These are phyloP conservation scores for Stromatinia cepivora DNA, from an alignment of 2,329 filamentous ascomycete genomes.

Conservation along the genomic window DNA sequence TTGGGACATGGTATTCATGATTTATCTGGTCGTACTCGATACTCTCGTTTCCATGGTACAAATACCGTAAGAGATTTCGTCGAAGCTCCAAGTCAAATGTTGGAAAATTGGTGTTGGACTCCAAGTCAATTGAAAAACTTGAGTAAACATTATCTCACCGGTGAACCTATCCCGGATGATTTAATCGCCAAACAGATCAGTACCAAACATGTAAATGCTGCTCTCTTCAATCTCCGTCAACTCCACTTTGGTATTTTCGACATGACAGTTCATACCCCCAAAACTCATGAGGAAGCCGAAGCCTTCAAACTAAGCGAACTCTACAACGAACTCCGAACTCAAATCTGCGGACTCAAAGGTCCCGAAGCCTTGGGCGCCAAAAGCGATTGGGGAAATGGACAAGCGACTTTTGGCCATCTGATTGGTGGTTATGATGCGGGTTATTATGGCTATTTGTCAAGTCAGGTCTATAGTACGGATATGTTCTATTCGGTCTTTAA, in stretches of 20 bases:
- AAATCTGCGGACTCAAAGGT: conserved; percentile 73
- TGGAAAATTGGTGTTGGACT: conserved; percentile 76
- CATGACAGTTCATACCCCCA: conserved; percentile 75
- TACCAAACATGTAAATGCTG: conserved; percentile 80
- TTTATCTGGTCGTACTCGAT: conserved; percentile 61
- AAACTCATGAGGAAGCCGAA: conserved; percentile 67
- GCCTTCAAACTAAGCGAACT: conserved; percentile 62
- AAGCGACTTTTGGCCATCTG: conserved; percentile 79
- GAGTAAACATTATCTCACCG: conserved; percentile 71
- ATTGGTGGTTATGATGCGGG: conserved; percentile 84
- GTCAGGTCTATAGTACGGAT: conserved; percentile 78
- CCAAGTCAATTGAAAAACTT: conserved; percentile 64
- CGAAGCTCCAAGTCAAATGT: conserved; percentile 71
- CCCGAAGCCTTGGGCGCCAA: conserved; percentile 63
- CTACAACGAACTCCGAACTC: conserved; percentile 71
- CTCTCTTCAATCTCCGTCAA: conserved; percentile 75
- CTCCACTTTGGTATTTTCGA: conserved; percentile 81
- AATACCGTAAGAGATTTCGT: conserved; percentile 68
- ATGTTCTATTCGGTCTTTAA: conserved; percentile 85
- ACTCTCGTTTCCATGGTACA: conserved; percentile 68
- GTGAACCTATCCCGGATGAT: conserved; percentile 70
- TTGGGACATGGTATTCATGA: conserved; percentile 72
- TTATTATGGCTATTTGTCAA: conserved; percentile 75
- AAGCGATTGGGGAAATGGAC: conserved; percentile 68
- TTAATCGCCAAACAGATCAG: conserved; percentile 72